Base-by-base conservation (phyloP, 192 early-diverging fungal species). In the Coemansia sp. region DNA sequence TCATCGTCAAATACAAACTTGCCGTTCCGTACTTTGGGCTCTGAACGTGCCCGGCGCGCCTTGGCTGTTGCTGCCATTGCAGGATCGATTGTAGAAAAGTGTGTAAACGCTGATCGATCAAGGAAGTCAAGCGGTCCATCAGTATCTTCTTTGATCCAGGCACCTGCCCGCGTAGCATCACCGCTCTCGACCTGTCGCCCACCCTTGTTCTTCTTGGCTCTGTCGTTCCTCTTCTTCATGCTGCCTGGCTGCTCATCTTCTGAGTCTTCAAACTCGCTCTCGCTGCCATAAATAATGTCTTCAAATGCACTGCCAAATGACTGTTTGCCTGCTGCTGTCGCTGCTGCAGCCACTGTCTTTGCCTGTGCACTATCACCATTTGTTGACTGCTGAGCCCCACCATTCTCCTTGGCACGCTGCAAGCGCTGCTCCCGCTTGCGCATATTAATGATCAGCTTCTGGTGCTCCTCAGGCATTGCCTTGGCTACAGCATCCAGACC, bases 381-480 rank as follows among this genome's bases (percentile, higher is more conserved):
- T 12, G 60, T 64, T 5, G 19, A 13, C 55, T 19, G 54, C 38
- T 51, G 45, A 12, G 52, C 68, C 1, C 71, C 77, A 4, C 77
- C 76, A 18, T 50, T 73, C 32, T 76, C 65, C 57, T 69, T 83
- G 35, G 66, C 69, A 35, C 89, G 88, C 86, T 97, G 94, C 27
- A 89, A 78, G 35, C 92, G 84, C 68, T 93, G 88, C 61, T 90
- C 86, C 50, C 92, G 86, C 78, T 98, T 97, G 60, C 89, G 86
- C 77, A 99, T 99, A 72, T 98, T 99, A 59, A 78, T 58, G 47
- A 99, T 82, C 14, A 99, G 76, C 83, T 94, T 95, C 67, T 83
- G 75, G 79, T 98, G 94, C 45, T 85, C 86, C 66, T 94, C 90
- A 16, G 97, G 96, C 1, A 92, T 88, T 60, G 87, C 84, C 27